A percentile compares a stretch with the other conserved stretches of the same genome.
These are phyloP conservation scores for Globisporangium emineosum DNA, from an alignment of 352 stramenopile genomes.

Conservation along the genomic window DNA sequence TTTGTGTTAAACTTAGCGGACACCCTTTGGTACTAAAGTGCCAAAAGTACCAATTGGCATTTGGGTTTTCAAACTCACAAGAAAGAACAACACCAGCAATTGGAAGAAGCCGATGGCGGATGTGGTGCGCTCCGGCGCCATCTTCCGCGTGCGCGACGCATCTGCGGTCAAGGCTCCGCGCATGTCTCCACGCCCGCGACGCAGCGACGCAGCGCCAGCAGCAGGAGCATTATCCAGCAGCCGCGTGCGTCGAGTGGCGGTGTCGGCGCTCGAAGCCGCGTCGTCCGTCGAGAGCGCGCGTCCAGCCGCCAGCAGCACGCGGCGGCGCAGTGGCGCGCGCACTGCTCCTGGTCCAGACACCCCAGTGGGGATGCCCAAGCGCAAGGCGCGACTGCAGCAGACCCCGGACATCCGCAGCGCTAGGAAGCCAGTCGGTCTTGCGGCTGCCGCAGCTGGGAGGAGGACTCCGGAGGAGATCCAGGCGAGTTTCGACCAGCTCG, in stretches of 20 bases:
- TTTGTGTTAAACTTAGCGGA: too few relatives aligned
- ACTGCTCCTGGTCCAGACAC: slow-evolving; percentile 3
- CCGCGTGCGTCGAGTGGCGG: slow-evolving; percentile 3
- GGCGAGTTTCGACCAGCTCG: slow-evolving; percentile 15
- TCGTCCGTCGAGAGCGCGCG: slow-evolving; percentile 4
- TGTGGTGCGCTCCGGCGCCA: slow-evolving; percentile 26
- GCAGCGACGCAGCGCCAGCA: neutral
- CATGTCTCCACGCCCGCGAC: neutral
- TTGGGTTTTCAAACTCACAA: neutral
- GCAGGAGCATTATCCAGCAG: too few relatives aligned
- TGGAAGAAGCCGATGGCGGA: slow-evolving; percentile 26
- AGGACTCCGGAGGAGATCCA: slow-evolving; percentile 13
- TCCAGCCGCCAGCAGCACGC: neutral
- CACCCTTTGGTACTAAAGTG: neutral
- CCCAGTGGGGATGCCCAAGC: slow-evolving; percentile 5
- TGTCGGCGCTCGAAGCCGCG: slow-evolving; percentile 16
- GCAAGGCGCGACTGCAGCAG: slow-evolving; percentile 14
- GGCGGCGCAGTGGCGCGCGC: neutral
- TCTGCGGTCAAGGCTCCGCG: slow-evolving; percentile 2
- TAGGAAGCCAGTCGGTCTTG: neutral
- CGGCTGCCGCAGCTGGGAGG: slow-evolving; percentile 1
- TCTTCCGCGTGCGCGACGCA: slow-evolving; percentile 28
- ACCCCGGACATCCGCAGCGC: slow-evolving; percentile 7
- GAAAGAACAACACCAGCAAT: neutral
- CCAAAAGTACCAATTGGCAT: too few relatives aligned